Base-by-base conservation (phyloP, 371 early-diverging fungal genomes). In the Coemansia sp. region DNA sequence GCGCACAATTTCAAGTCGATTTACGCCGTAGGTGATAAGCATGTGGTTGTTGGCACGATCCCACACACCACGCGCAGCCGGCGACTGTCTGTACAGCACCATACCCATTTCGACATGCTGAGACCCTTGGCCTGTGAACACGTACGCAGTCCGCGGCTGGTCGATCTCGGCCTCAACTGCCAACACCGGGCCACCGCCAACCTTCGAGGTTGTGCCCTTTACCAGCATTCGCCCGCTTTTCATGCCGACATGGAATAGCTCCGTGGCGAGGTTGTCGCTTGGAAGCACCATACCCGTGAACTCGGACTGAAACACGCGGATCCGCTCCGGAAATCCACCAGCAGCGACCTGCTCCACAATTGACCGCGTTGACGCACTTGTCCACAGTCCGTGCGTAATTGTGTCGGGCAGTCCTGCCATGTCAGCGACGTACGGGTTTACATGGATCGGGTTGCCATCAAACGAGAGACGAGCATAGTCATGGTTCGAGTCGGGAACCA, bases 301-400 rank as follows among this genome's bases (percentile, higher is more conserved):
- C 31, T 59, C 56, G n/a, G 42, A 38, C 4, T 54, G 43, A 51
- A 36, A 53, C 26, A 83, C 87, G 39, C 65, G 65, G 30, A 65
- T 42, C 12, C 65, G 59, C 53, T 57, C 59, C 4, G 50, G 51
- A 33, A 59, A 42, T 43, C 59, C 59, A n/a, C 41, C 54, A 3
- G 59, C 65, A 31, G 54, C 54, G 3, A 51, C 35, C n/a, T 42
- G 36, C 26, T 65, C 65, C 2, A 65, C 43, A 20, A 65, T 16
- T 4, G 65, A 57, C 2, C 65, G 40, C 4, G 65, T 59, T 5
- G 65, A 50, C 6, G 65, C 65, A 47, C 53, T 45, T 41, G 96
- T 95, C 96, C 96, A 97, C 95, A 95, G 94, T 56, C 97, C 97
- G 75, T 97, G 97, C 14, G 94, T 94, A 61, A 97, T 94, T 42